These are phyloP conservation scores for Leonotis leonurus DNA, from an alignment of 257 asterid species.

Conservation along the genomic window DNA sequence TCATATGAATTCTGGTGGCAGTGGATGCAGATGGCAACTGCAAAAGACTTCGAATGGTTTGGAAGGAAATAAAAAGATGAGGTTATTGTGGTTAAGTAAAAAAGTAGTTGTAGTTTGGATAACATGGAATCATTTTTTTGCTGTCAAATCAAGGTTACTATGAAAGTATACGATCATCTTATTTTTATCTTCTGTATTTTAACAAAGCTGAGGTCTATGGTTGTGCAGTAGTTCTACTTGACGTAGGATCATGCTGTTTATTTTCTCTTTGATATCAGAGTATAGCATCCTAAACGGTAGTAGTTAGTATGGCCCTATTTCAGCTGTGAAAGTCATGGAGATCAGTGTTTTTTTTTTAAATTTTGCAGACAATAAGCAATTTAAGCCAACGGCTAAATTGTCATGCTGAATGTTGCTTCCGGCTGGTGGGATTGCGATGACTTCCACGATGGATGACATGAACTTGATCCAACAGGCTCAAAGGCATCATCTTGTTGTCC, in stretches of 20 bases:
- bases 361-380: constrained; percentile 27
- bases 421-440: constrained; percentile 72
- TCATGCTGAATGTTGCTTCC: constrained; percentile 94
- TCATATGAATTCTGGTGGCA: not conserved
- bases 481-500: constrained; percentile 80
- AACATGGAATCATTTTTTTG: not conserved
- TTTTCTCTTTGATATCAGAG: not conserved
- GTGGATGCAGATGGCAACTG: not conserved
- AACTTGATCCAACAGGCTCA: constrained; percentile 92
- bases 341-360: constrained; percentile 16
- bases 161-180: not conserved
- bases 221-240: too few relatives aligned
- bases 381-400: constrained; percentile 32
- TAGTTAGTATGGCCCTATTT: constrained; percentile 5
- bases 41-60: not conserved
- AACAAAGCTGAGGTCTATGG: too few relatives aligned
- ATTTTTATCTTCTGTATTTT: too few relatives aligned
- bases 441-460: constrained; percentile 87
- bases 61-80: not conserved
- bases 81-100: not conserved
- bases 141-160: not conserved
- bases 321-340: constrained; percentile 12
- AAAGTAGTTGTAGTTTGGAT: not conserved
- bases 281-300: not conserved
- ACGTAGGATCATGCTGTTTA: not conserved